Evolutionary conservation across 371 early-diverging fungal species (phyloP), one percentile per base, ranked within the genome.

Genomic region (Mucor plumbeus): DNA sequence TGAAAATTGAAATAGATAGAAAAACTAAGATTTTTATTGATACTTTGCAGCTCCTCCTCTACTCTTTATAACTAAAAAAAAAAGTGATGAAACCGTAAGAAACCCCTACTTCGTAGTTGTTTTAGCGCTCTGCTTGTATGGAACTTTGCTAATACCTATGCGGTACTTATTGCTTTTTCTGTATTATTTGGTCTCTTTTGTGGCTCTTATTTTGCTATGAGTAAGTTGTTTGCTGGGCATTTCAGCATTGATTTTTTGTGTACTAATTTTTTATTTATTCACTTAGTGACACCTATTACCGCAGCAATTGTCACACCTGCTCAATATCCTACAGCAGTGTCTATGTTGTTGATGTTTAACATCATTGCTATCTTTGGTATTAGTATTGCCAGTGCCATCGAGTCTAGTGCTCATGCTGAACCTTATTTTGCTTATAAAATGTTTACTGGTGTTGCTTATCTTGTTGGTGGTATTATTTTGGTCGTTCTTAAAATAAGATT

Each of bases 61-160:
- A n/a, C n/a, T n/a, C n/a, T n/a, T n/a, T n/a, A n/a, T n/a, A n/a
- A n/a, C n/a, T n/a, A n/a, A n/a, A n/a, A n/a, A n/a, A n/a, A n/a
- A n/a, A n/a, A n/a, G n/a, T n/a, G n/a, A n/a, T n/a, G n/a, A n/a
- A n/a, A n/a, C n/a, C n/a, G n/a, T n/a, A n/a, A n/a, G n/a, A n/a
- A n/a, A n/a, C n/a, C n/a, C n/a, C n/a, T n/a, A n/a, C n/a, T n/a
- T n/a, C n/a, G n/a, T n/a, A n/a, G n/a, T n/a, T n/a, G n/a, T n/a
- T n/a, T 88, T 7, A 75, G 79, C 63, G 68, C 76, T 4, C 65
- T 90, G 17, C 68, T 90, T 26, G 62, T 90, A 19, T 92, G 92
- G 92, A 73, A 85, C 36, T 68, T 90, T 71, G 74, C 85, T 35
- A 58, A 72, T 44, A 59, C 64, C 17, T 81, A 80, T 53, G 74